Conservation (phyloP, 176 grass and related monocot species). For the Poa annua region DNA sequence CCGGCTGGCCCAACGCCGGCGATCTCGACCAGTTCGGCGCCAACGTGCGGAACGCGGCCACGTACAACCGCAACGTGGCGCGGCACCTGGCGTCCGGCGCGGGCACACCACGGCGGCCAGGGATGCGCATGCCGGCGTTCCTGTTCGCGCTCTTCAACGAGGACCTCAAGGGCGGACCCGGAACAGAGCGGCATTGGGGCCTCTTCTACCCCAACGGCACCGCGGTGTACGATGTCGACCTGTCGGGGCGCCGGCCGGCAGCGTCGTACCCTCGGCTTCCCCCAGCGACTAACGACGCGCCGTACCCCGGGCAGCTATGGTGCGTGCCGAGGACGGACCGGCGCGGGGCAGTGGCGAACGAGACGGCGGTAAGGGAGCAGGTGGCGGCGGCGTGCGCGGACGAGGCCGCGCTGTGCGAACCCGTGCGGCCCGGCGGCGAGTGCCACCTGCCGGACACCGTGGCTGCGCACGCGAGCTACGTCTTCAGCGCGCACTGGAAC, state of each 20-base stretch:
- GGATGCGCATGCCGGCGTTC: slow-evolving; percentile 50
- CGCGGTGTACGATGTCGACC: slow-evolving; percentile 62
- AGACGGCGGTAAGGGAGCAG: slow-evolving; percentile 42
- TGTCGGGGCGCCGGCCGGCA: slow-evolving; percentile 26
- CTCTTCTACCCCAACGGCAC: slow-evolving; percentile 69
- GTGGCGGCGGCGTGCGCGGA: slow-evolving; percentile 46
- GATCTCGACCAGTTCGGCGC: slow-evolving; percentile 68
- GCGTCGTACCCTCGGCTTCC: slow-evolving; percentile 57
- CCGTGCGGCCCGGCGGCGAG: slow-evolving; percentile 41
- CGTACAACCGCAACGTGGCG: slow-evolving; percentile 78
- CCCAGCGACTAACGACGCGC: slow-evolving; percentile 44
- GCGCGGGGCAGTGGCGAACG: slow-evolving; percentile 21
- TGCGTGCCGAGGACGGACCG: slow-evolving; percentile 49
- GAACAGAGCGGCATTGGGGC: slow-evolving; percentile 68
- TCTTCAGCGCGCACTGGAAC: slow-evolving; percentile 76
- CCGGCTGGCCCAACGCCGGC: slow-evolving; percentile 56
- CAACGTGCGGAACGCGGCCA: slow-evolving; percentile 61
- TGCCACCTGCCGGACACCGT: slow-evolving; percentile 48
- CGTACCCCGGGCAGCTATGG: slow-evolving; percentile 57
- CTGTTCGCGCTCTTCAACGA: slow-evolving; percentile 77
- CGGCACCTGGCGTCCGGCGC: slow-evolving; percentile 38
- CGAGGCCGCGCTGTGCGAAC: slow-evolving; percentile 43
- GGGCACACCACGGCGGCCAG: slow-evolving; percentile 57
- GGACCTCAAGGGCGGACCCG: slow-evolving; percentile 56
- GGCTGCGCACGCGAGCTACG: slow-evolving; percentile 51